Percentiles rank a stretch among this genome's conserved stretches.
These are phyloP conservation scores for Taxillus chinensis DNA, from an alignment of 164 flowering plant genomes.

Conservation along the genomic window DNA sequence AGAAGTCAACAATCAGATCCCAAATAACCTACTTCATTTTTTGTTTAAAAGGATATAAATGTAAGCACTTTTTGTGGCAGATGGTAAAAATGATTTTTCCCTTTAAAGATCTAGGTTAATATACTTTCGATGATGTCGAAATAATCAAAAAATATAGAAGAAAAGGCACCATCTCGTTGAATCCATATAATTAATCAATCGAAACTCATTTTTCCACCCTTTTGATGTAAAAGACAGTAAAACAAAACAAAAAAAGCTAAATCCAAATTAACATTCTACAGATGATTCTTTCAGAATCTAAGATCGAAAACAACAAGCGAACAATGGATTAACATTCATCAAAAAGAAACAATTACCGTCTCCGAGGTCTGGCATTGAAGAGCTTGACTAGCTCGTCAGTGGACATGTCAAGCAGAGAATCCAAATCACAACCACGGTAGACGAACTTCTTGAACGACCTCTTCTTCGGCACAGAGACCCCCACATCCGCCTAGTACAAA, in stretches of 20 bases:
- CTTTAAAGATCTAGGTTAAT: too few relatives aligned
- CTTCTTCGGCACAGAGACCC: slow-evolving; percentile 18
- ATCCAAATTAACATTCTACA: neutral
- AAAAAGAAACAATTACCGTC: slow-evolving; percentile 15
- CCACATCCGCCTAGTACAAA: slow-evolving; percentile 10
- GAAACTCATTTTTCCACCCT: too few relatives aligned
- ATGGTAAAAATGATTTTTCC: too few relatives aligned
- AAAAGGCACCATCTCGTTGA: too few relatives aligned
- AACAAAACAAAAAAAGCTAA: too few relatives aligned
- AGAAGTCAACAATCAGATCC: neutral
- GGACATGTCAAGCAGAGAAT: slow-evolving; percentile 33
- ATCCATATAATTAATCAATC: too few relatives aligned
- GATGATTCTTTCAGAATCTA: neutral
- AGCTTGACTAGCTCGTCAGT: slow-evolving; percentile 37
- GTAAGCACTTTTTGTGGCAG: neutral
- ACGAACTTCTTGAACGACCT: slow-evolving; percentile 26
- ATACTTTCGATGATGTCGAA: too few relatives aligned
- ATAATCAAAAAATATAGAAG: too few relatives aligned
- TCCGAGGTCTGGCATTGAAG: slow-evolving; percentile 27
- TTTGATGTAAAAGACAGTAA: neutral
- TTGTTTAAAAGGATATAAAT: too few relatives aligned
- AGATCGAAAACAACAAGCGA: neutral
- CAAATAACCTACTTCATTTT: too few relatives aligned
- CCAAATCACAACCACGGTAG: slow-evolving; percentile 33
- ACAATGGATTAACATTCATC: neutral